These are phyloP conservation scores for Endothia cerciana DNA, from an alignment of 2,329 filamentous ascomycete species.

Conservation along the genomic window DNA sequence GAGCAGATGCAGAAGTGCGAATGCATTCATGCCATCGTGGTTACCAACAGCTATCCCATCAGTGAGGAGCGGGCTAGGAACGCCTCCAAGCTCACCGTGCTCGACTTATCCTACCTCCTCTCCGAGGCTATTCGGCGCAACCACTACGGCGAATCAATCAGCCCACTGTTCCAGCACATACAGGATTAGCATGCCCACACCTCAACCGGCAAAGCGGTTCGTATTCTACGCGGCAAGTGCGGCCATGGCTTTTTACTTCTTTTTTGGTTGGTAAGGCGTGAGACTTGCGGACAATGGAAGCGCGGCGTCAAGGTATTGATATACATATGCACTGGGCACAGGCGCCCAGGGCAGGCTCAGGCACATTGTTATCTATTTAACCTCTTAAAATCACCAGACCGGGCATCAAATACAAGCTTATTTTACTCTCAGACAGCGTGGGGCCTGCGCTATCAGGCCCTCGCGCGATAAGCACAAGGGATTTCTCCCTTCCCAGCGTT, in stretches of 20 bases:
- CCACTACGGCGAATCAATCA: constrained; percentile 90
- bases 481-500: constrained; percentile 60
- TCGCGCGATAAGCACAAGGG: neutral
- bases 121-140: constrained; percentile 94
- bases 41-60: constrained; percentile 97
- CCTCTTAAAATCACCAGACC: constrained; percentile 22
- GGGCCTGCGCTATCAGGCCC: constrained; percentile 16
- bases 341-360: constrained; percentile 16
- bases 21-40: constrained; percentile 90
- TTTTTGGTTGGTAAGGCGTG: constrained; percentile 12
- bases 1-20: constrained; percentile 90
- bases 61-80: constrained; percentile 70
- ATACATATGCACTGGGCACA: constrained; percentile 5
- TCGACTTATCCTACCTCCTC: constrained; percentile 86
- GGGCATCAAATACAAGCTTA: constrained; percentile 19
- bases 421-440: constrained; percentile 18
- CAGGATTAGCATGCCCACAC: constrained; percentile 48
- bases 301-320: constrained; percentile 29
- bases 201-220: neutral
- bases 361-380: constrained; percentile 25
- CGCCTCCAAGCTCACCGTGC: constrained; percentile 81
- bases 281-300: constrained; percentile 16
- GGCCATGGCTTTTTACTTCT: constrained; percentile 8
- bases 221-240: constrained; percentile 6
- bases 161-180: constrained; percentile 69